Conservation (phyloP, 768 basidiomycete species). For the Paxillus ammoniavirescens region DNA sequence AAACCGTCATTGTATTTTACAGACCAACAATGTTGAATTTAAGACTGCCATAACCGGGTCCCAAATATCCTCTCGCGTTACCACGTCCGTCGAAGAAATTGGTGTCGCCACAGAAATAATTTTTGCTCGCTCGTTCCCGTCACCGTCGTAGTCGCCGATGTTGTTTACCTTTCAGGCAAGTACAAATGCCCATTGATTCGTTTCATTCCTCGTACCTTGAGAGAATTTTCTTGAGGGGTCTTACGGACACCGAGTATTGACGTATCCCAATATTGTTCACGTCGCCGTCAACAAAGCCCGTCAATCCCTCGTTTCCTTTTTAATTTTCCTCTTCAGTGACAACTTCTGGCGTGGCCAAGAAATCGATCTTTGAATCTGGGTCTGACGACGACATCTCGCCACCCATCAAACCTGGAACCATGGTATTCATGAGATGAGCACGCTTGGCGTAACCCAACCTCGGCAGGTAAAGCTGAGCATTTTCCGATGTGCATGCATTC, state of each 20-base stretch:
- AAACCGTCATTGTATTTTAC: no score
- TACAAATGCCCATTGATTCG: not conserved
- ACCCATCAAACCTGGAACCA: conserved; percentile 93
- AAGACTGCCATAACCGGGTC: conserved; percentile 39
- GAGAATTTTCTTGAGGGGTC: conserved; percentile 34
- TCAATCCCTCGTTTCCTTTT: conserved; percentile 32
- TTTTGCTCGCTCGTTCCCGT: conserved; percentile 39
- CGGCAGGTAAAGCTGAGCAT: conserved; percentile 96
- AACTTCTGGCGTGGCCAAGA: conserved; percentile 82
- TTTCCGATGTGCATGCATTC: conserved; percentile 64
- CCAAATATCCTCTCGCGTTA: conserved; percentile 39
- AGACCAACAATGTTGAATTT: no score
- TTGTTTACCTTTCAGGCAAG: conserved; percentile 41
- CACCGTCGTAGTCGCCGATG: conserved; percentile 44
- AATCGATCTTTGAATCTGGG: conserved; percentile 97
- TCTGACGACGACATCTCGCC: conserved; percentile 99
- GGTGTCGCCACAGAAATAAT: conserved; percentile 45
- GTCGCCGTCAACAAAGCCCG: conserved; percentile 34
- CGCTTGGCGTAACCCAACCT: conserved; percentile 90
- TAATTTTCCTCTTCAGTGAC: conserved; percentile 91
- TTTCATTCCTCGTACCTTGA: not conserved
- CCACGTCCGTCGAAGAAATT: conserved; percentile 40
- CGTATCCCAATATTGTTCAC: conserved; percentile 37
- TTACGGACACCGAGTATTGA: conserved; percentile 26
- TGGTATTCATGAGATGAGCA: conserved; percentile 96